Evolutionary conservation across 1,139 yeast species (phyloP), one percentile per base, ranked within the genome.

Genomic region (Taphrina deformans): DNA sequence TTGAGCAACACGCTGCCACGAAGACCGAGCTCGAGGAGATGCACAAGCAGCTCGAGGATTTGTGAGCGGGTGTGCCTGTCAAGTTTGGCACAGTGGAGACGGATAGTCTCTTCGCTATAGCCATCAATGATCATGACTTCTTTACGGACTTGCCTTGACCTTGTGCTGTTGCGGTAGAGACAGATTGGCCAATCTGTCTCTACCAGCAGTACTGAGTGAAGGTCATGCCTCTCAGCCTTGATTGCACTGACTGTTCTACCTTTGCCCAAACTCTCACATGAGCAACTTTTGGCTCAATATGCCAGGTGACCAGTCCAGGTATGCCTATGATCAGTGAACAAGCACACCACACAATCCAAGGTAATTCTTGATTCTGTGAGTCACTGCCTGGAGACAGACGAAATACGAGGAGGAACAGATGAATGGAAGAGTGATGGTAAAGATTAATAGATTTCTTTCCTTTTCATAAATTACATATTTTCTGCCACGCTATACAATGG

Each of bases 21-120:
- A 88, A 89, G 83, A 84, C 89, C 70, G 98, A 93, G 80, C 84
- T 93, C 80, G 95, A 88, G 71, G 97, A 92, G 80, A 91, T 93
- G 80, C 86, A 89, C 77, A 90, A 88, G 77, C 96, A 91, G 80
- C 86, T 91, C 79, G 97, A 91, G 78, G 68, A 65, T 23, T 61
- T 70, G 48, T 70, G 66, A 65, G 40, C 40, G 16, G 16, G 14
- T 35, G 16, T 10, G 33, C 10, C 10, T 7, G 33, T 35, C n/a
- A 12, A 16, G 12, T 9, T 10, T 35, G 14, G 16, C 40, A 5
- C 14, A 16, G 5, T 35, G 40, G 16, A 14, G n/a, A 35, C 14
- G 40, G 40, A 35, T 5, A 35, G 40, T 14, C 14, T 35, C 40
- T 35, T 10, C 16, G 12, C 4, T 12, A 35, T 14, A 14, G 14